A percentile compares a stretch with the other conserved stretches of the same genome.
phyloP scores from a whole-genome alignment of 495 filamentous ascomycete genomes.

The Lepraria neglecta region DNA sequence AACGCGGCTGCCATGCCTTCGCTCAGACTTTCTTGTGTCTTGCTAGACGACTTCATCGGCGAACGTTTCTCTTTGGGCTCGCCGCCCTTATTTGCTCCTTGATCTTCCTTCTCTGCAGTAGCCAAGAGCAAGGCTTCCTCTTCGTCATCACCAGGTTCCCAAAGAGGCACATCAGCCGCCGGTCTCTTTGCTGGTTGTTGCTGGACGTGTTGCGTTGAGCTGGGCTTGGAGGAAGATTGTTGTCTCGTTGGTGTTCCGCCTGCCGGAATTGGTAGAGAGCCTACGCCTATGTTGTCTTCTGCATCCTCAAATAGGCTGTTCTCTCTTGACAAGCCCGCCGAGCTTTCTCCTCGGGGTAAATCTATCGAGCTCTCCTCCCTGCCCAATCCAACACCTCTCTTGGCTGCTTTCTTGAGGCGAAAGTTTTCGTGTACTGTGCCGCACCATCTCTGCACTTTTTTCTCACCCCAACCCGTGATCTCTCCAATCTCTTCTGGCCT shows the following conservation, averaged over 20 bases:
- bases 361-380: constrained; percentile 29
- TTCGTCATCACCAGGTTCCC: constrained; percentile 33
- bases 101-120: constrained; percentile 37
- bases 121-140: constrained; percentile 40
- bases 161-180: constrained; percentile 30
- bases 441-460: constrained; percentile 83
- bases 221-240: constrained; percentile 23
- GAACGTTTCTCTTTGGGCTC: background rate
- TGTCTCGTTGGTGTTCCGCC: constrained; percentile 35
- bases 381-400: constrained; percentile 36
- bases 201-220: constrained; percentile 26
- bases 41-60: constrained; percentile 24
- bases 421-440: constrained; percentile 78
- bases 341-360: constrained; percentile 28
- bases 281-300: constrained; percentile 15
- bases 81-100: background rate
- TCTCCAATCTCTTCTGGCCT: constrained; percentile 72
- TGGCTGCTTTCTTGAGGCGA: constrained; percentile 61
- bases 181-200: constrained; percentile 26
- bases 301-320: constrained; percentile 27
- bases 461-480: constrained; percentile 89
- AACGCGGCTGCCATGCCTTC: constrained; percentile 54
- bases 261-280: constrained; percentile 38
- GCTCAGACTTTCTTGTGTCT: constrained; percentile 37
- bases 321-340: constrained; percentile 24